These are phyloP conservation scores for Smallanthus sonchifolius DNA, from an alignment of 129 eudicot genomes.

Conservation along the genomic window DNA sequence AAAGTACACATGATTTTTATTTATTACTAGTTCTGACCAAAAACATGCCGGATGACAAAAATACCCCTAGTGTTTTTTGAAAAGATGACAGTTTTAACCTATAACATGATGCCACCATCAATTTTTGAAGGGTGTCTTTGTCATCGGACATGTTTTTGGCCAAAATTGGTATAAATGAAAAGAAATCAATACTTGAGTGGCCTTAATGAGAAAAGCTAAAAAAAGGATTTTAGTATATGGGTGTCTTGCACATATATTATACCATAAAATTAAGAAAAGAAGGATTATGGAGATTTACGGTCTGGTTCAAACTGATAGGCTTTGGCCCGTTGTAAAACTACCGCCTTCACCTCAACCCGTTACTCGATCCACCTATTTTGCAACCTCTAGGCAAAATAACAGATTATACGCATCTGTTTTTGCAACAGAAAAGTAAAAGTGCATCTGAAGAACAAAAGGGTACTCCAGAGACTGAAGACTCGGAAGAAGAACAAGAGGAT, in stretches of 20 bases:
- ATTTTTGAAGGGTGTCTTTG: background rate
- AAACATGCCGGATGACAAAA: background rate
- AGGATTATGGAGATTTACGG: background rate
- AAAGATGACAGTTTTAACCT: background rate
- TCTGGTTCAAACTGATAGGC: background rate
- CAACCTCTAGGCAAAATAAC: background rate
- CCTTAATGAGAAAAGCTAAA: background rate
- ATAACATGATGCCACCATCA: background rate
- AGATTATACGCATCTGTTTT: constrained; percentile 3
- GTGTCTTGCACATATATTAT: too few species aligned
- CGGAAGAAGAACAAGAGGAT: constrained; percentile 43
- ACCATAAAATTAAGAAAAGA: too few species aligned
- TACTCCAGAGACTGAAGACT: constrained; percentile 37
- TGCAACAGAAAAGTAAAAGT: constrained; percentile 42
- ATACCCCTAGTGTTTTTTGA: background rate
- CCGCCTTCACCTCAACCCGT: background rate
- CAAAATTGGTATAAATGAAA: background rate
- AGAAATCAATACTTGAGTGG: background rate
- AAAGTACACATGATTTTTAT: background rate
- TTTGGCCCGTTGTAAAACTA: background rate
- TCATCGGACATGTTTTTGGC: background rate
- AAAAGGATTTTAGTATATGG: background rate
- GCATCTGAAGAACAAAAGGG: constrained; percentile 40
- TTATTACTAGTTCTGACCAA: background rate
- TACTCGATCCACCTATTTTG: background rate